Base-by-base conservation (phyloP, 1,284 basidiomycete species). In the Bondarzewia mesenterica region DNA sequence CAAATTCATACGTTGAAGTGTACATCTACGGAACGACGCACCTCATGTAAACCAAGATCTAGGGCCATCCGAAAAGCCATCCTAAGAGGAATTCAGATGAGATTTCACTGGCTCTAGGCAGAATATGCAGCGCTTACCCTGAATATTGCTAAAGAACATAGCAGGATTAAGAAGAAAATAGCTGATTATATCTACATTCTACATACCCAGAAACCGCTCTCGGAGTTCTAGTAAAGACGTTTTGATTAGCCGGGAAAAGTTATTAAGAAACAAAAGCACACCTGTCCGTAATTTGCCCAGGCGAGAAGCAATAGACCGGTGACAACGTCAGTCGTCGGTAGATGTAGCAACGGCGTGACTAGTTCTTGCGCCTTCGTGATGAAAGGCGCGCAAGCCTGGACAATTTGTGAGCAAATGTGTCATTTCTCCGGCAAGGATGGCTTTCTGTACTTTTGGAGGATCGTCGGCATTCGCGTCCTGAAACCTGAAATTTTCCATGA, bases 341-440 rank as follows among this genome's bases (percentile, higher is more conserved):
- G 57, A 37, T 69, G 67, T 18, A 72, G 48, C 1, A 70, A 56
- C 1, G 69, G 68, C 3, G 67, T 59, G 25, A 69, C 58, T 3
- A 71, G 57, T 43, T 69, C 64, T 50, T 70, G 66, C 0, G 69
- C 69, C 53, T 68, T 69, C n/a, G 68, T 64, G 41, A 70, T 63
- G 50, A 69, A 71, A 0, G 69, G 65, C 1, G 64, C 63, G 29
- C 62, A 61, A 8, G 65, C 65, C 50, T 63, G 38, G 4, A n/a
- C n/a, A n/a, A n/a, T n/a, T n/a, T n/a, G n/a, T n/a, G n/a, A n/a
- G n/a, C n/a, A n/a, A n/a, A n/a, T n/a, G n/a, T n/a, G n/a, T n/a
- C n/a, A n/a, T n/a, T n/a, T n/a, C n/a, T n/a, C n/a, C 32, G n/a
- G 10, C 8, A 35, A 35, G 32, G n/a, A 35, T 35, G 32, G 32